phyloP scores from a whole-genome alignment of 139 green algal species.

The Chlamydomonas schloesseri region DNA sequence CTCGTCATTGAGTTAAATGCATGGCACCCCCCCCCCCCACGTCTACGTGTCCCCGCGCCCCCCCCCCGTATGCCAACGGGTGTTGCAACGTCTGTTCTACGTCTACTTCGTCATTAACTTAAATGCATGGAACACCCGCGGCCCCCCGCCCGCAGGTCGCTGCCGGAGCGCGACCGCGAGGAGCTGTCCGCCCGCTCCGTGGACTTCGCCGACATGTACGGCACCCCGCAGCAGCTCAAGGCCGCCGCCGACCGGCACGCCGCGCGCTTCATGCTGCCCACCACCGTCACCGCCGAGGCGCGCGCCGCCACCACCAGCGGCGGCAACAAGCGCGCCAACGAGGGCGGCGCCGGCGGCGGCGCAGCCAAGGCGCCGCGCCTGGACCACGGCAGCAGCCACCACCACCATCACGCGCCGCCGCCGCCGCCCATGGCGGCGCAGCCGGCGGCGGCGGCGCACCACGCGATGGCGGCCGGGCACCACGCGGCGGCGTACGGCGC shows the following conservation, averaged over 20 bases:
- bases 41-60: too few relatives aligned
- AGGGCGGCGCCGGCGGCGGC: background rate
- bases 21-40: too few relatives aligned
- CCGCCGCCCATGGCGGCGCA: conserved; percentile 22
- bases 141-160: background rate
- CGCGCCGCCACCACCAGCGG: conserved; percentile 36
- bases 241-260: conserved; percentile 53
- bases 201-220: conserved; percentile 74
- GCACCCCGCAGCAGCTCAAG: conserved; percentile 40
- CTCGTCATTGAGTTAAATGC: too few relatives aligned
- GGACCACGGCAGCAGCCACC: background rate
- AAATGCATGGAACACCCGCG: too few relatives aligned
- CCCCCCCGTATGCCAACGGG: too few relatives aligned
- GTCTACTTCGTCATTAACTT: too few relatives aligned
- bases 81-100: too few relatives aligned
- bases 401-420: background rate
- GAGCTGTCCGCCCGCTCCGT: conserved; percentile 64
- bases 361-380: background rate
- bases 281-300: conserved; percentile 46
- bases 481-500: conserved; percentile 3
- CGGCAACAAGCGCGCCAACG: conserved; percentile 33
- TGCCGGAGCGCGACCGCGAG: conserved; percentile 68
- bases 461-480: too few relatives aligned
- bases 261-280: conserved; percentile 63
- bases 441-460: background rate